phyloP scores from a whole-genome alignment of 2,329 filamentous ascomycete genomes.

The Diaporthe longicolla region DNA sequence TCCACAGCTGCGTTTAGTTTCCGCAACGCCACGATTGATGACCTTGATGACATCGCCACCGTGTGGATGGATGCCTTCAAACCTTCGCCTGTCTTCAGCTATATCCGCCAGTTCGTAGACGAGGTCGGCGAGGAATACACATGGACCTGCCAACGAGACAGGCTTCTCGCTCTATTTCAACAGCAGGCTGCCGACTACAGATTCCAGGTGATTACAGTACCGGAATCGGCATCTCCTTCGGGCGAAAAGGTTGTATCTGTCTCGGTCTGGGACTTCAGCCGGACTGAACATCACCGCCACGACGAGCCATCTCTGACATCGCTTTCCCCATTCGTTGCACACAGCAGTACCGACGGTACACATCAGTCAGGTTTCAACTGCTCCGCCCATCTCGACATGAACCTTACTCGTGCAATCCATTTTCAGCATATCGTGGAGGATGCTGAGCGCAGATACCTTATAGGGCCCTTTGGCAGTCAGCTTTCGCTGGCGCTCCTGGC shows the following conservation, averaged over 20 bases:
- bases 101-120: conserved; percentile 37
- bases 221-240: neutral
- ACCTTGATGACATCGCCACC: conserved; percentile 38
- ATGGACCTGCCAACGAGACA: conserved; percentile 30
- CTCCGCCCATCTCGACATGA: conserved; percentile 34
- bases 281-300: neutral
- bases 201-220: conserved; percentile 33
- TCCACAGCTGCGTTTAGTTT: conserved; percentile 13
- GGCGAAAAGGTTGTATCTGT: conserved; percentile 37
- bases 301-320: neutral
- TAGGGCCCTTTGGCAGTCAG: conserved; percentile 4
- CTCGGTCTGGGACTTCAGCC: conserved; percentile 31
- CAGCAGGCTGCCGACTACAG: neutral
- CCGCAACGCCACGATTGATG: conserved; percentile 37
- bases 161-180: neutral
- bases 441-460: neutral
- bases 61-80: conserved; percentile 36
- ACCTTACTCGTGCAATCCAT: conserved; percentile 29
- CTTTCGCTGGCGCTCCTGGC: conserved; percentile 35
- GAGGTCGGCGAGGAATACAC: conserved; percentile 31
- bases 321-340: neutral
- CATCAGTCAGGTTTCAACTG: conserved; percentile 28
- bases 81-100: conserved; percentile 5
- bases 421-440: neutral
- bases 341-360: neutral